Evolutionary conservation across 2,329 filamentous ascomycete species (phyloP), one percentile per base, ranked within the genome.

Genomic region (Pseudogymnoascus sp.): DNA sequence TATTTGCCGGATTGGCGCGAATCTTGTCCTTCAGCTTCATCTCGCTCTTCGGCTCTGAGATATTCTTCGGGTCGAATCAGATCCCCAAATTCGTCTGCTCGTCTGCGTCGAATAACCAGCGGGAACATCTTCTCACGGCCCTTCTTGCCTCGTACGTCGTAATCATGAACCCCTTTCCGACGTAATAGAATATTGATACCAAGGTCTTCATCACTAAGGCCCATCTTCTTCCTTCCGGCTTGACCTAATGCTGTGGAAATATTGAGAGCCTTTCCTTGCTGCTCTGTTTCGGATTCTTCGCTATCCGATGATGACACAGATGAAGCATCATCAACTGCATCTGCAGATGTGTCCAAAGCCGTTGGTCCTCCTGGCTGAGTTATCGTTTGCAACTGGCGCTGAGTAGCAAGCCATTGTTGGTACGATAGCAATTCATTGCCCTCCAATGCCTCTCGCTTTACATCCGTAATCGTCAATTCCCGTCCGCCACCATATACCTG

Each of bases 21-120:
- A 60, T 87, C 86, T 61, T 87, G 84, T 11, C 84, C 85, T 42
- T 90, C 88, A 17, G 85, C 81, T 64, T 88, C 86, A 68, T 96
- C 91, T 64, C 91, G 87, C 76, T 97, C 95, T 73, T 99, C 95
- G 0, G 93, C 93, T 64, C 93, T 85, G 1, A 97, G 82, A 72
- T 93, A 99, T 67, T 99, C 95, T 74, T 97, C 95, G 0, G 93
- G 90, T 62, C 92, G 86, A 69, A 99, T 97, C 15, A 96, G 78
- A 68, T 99, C 95, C 64, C 95, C 95, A 76, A 95, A 99, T 67
- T 97, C 93, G 72, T 97, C 95, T 31, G 83, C 85, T 61, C 91
- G 87, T 73, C 87, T 89, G 70, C 90, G 83, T 61, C 91, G 87
- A 23, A 93, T 85, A 0, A 93, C 85, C 62, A 96, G 87, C 0